Evolutionary conservation across 768 basidiomycete species (phyloP), one percentile per base, ranked within the genome.

Genomic region (Auricularia sp.): DNA sequence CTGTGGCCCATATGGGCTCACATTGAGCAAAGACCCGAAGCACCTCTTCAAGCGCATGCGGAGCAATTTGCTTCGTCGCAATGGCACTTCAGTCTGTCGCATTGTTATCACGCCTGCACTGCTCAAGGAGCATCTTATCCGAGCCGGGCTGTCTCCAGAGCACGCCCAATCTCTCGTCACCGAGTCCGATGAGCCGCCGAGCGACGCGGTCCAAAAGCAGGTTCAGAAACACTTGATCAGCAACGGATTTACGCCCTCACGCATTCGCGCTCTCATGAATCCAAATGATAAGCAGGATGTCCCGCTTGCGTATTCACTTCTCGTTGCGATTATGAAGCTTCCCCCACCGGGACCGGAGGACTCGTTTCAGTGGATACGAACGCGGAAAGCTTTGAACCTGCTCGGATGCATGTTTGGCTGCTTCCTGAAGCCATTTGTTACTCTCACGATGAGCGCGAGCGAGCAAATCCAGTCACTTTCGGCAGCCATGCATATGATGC

Each of bases 401-500:
- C 66, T 75, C 18, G 73, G 74, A 0, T 54, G 64, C 5, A 39
- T 72, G 37, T 67, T 71, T 16, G 63, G 65, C 7, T 71, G 75
- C 59, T 47, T 76, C 1, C 3, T 78, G 1, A 62, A 70, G 36
- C 75, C 75, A 0, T 78, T 74, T 61, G 65, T 75, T 4, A 72
- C 67, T 54, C 51, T 77, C 18, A 61, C 70, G 35, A 68, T 78
- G 0, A 68, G 67, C 0, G 72, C 78, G 1, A 65, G 54, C 0
- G 75, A 78, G 33, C 78, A 79, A 62, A 69, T 78, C 2, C 63
- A 59, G 0, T 72, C 73, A 54, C 69, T 79, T 2, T 76, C 75
- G 36, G 79, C 83, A 1, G 74, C 80, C 1, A 77, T 81, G 0
- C 83, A 89, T 69, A 77, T 94, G 33, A 89, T 87, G 85, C 75